A percentile compares a stretch with the other conserved stretches of the same genome.
These are phyloP conservation scores for Cyberlindnera maritima DNA, from an alignment of 805 yeast species.

Conservation along the genomic window DNA sequence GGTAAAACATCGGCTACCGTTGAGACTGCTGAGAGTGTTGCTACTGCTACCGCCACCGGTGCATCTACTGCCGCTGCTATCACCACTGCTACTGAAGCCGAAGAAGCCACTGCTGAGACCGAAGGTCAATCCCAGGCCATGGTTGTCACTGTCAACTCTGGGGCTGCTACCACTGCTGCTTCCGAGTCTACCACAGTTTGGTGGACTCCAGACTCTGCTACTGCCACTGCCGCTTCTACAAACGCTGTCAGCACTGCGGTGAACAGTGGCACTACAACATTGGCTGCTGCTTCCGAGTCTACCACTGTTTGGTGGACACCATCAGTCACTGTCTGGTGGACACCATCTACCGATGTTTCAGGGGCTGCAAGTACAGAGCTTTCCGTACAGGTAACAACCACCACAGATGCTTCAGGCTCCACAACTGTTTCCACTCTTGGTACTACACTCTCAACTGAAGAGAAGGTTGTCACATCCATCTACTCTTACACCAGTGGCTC, in stretches of 20 bases:
- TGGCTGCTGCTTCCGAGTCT: constrained; percentile 6
- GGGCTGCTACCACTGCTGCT: background rate
- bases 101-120: background rate
- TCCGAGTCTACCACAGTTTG: constrained; percentile 16
- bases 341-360: constrained; percentile 7
- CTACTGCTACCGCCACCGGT: background rate
- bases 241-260: background rate
- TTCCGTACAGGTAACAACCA: constrained; percentile 10
- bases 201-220: constrained; percentile 17
- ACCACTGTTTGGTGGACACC: constrained; percentile 18
- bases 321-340: constrained; percentile 4
- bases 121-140: background rate
- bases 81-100: constrained; percentile 1
- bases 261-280: constrained; percentile 3
- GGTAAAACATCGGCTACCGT: constrained; percentile 1
- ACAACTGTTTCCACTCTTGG: constrained; percentile 13
- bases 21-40: background rate
- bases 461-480: constrained; percentile 13
- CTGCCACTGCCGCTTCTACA: constrained; percentile 3
- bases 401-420: constrained; percentile 12
- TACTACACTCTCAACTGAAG: constrained; percentile 11
- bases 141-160: constrained; percentile 4
- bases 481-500: constrained; percentile 14
- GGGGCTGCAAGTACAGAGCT: background rate
- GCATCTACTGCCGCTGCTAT: too few relatives aligned